Base-by-base conservation (phyloP, 257 asterid genomes). In the Solanum ossicruentum region DNA sequence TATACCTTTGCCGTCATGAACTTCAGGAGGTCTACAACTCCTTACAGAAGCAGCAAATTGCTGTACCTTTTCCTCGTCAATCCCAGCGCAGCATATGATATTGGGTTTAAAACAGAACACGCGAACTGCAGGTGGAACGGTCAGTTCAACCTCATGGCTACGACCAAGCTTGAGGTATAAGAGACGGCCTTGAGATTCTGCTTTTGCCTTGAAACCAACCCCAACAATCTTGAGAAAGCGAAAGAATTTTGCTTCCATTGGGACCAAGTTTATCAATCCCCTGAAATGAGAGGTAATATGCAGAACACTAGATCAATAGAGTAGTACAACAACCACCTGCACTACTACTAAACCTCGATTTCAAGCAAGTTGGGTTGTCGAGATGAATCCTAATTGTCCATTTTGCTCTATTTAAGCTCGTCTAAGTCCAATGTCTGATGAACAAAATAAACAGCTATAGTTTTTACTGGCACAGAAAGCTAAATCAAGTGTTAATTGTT, bases 121-220 rank as follows among this genome's bases (percentile, higher is more conserved):
- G 4, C 94, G 90, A 66, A 89, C 93, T 0, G 93, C 94, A 47
- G 94, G 93, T 39, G 94, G 94, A 8, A 88, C 93, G 0, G 89
- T 70, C 84, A 91, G 81, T 84, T 92, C 96, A 58, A 91, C 93
- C 84, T 91, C 95, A 51, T 93, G 95, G 86, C 95, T 91, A 23
- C 91, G 89, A 32, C 95, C 96, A 7, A 92, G 90, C 78, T 88
- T 91, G 16, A 93, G 92, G 87, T 86, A 93, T 87, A 93, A 85
- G 28, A 91, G 88, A 54, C 93, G 96, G 20, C 97, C 96, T 91
- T 91, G 93, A 21, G 94, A 84, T 91, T 91, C 93, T 12, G 96
- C 96, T 86, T 96, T 88, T 41, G 94, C 96, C 84, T 93, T 93
- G 91, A 90, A 92, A 82, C 95, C 96, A 51, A 93, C 96, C 51